A percentile compares a stretch with the other conserved stretches of the same genome.
Evolutionary conservation across 192 early-diverging fungal species (phyloP).

Genomic region (Entophlyctis luteolus): DNA sequence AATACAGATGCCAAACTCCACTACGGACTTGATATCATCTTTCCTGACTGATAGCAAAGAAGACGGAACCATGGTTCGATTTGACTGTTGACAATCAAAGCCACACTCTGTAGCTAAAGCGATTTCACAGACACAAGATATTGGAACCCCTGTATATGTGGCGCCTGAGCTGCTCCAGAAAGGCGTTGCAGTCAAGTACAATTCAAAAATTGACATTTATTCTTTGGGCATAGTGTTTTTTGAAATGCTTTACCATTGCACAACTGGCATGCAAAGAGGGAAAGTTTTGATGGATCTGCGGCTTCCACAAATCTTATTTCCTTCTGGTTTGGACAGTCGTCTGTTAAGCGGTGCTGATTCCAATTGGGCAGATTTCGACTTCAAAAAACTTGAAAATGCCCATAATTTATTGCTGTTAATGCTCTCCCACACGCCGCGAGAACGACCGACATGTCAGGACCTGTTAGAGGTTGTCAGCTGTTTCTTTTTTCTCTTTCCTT

Average conservation of each 20-base stretch:
- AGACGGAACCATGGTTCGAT: constrained; percentile 28
- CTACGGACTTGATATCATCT: too few species aligned
- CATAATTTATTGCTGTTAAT: constrained; percentile 66
- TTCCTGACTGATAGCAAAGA: too few species aligned
- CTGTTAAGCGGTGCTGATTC: too few species aligned
- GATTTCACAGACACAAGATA: constrained; percentile 45
- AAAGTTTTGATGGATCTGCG: constrained; percentile 68
- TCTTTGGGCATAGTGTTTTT: constrained; percentile 71
- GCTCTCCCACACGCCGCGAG: constrained; percentile 67
- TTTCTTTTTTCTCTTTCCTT: background rate
- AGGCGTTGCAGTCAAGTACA: constrained; percentile 56
- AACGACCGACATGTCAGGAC: constrained; percentile 76
- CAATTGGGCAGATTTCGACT: constrained; percentile 55
- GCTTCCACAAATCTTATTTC: constrained; percentile 63
- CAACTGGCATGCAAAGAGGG: constrained; percentile 76
- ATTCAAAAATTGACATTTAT: constrained; percentile 79
- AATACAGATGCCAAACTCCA: constrained; percentile 1
- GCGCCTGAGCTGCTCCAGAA: constrained; percentile 59
- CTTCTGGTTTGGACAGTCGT: constrained; percentile 50
- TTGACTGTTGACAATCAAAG: constrained; percentile 6
- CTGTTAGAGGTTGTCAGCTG: constrained; percentile 52
- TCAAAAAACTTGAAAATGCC: constrained; percentile 62
- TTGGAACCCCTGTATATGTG: constrained; percentile 90
- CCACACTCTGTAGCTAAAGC: constrained; percentile 4
- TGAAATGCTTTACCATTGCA: constrained; percentile 70